Base-by-base conservation (phyloP, 805 yeast species). In the Nakazawaea wyomingensis region DNA sequence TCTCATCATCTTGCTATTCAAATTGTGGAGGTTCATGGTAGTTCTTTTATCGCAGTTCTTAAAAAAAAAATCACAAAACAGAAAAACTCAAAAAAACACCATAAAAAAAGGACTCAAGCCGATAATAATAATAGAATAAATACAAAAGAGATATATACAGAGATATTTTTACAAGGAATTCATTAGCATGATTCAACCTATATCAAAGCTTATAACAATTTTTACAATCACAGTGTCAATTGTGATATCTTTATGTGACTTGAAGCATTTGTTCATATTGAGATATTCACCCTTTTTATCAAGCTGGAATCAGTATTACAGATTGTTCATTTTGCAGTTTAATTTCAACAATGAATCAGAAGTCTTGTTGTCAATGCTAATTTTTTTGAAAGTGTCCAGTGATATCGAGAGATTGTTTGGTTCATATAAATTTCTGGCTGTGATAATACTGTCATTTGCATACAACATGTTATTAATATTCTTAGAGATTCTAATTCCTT, bases 311-410 rank as follows among this genome's bases (percentile, higher is more conserved):
- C 88, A 81, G 49, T 80, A 69, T 53, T 80, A 82, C 75, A 60
- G 86, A 41, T 54, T 76, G 7, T 35, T 68, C 6, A 54, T 70
- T 5, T 71, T 67, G 50, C 86, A 78, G 53, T 21, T 74, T 10
- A 63, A 74, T n/a, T 74, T 76, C 39, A 65, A 75, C 34, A 79
- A 76, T 53, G 85, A 79, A 54, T 71, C 82, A 4, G 85, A 81
- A 56, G 76, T 71, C 45, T 44, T 75, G 17, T 49, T 78, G 3
- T 54, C 69, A 2, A 54, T 71, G 9, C 56, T 74, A 11, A 52
- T 80, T 31, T 55, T 76, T 8, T 64, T 69, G 68, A 67, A 76
- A 45, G 72, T 73, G 39, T 70, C 71, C 51, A 76, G 80, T 54
- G 71, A 68, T 32, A 48, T 81, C 40, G 88, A 81, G 58, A 56